These are phyloP conservation scores for Boletus fagicola DNA, from an alignment of 768 basidiomycete species.

Conservation along the genomic window DNA sequence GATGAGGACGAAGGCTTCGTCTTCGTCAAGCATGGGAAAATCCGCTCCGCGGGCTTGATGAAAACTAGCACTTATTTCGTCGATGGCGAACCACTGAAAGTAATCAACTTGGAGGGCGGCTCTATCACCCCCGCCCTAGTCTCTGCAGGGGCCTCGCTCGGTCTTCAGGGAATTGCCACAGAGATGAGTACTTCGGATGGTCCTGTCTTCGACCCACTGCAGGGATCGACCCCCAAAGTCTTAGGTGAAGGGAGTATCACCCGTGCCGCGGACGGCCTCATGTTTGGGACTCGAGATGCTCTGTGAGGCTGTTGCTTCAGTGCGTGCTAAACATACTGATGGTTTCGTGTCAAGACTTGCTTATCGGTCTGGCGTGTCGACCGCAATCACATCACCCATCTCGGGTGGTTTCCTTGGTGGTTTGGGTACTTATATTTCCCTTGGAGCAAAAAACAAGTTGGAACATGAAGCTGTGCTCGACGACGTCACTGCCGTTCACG, in stretches of 20 bases:
- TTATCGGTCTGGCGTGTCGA: conserved; percentile 72
- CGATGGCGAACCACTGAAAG: conserved; percentile 5
- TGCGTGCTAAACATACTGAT: conserved; percentile 4
- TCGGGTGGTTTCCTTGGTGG: conserved; percentile 59
- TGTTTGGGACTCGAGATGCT: conserved; percentile 50
- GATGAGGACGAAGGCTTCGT: conserved; percentile 33
- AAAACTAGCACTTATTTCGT: conserved; percentile 14
- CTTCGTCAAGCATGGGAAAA: conserved; percentile 51
- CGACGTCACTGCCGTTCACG: conserved; percentile 63
- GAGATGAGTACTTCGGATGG: conserved; percentile 74
- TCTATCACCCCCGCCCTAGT: conserved; percentile 59
- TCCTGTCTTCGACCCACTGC: conserved; percentile 47
- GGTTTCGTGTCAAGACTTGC: conserved; percentile 49
- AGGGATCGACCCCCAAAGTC: conserved; percentile 30
- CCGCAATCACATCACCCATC: conserved; percentile 59
- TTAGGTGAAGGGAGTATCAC: conserved; percentile 43
- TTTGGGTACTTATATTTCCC: conserved; percentile 58
- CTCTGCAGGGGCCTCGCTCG: conserved; percentile 61
- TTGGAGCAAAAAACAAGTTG: conserved; percentile 57
- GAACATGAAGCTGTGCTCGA: conserved; percentile 64
- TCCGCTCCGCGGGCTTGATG: conserved; percentile 44
- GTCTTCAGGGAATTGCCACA: conserved; percentile 62
- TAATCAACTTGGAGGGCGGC: conserved; percentile 61
- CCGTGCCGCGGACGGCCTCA: conserved; percentile 62
- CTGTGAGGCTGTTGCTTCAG: conserved; percentile 35